Evolutionary conservation across 2,329 filamentous ascomycete species (phyloP).

Genomic region (Alternaria novae-zelandiae): DNA sequence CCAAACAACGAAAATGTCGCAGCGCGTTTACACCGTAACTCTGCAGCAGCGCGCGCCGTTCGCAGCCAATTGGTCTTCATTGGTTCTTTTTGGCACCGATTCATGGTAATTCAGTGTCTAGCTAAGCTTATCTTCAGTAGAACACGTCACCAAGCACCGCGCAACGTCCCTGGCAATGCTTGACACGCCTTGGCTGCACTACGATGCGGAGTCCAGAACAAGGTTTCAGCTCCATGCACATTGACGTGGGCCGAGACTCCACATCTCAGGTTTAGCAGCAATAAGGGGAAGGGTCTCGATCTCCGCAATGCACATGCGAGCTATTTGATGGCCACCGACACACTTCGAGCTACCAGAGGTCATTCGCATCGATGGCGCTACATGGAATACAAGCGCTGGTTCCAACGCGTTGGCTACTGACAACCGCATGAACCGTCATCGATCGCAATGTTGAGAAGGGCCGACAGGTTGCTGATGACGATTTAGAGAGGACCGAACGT

Average conservation of each 20-base stretch:
- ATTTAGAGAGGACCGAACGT: background rate
- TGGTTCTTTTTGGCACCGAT: background rate
- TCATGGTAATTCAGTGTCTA: background rate
- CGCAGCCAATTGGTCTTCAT: background rate
- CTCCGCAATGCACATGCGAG: background rate
- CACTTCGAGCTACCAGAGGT: background rate
- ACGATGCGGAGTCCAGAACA: slow-evolving; percentile 3
- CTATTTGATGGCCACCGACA: background rate
- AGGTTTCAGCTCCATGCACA: slow-evolving; percentile 21
- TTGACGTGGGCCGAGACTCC: slow-evolving; percentile 26
- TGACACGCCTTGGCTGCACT: slow-evolving; percentile 29
- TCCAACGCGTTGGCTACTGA: background rate
- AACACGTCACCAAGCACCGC: slow-evolving; percentile 37
- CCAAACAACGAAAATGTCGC: slow-evolving; percentile 6
- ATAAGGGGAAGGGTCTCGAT: slow-evolving; percentile 1
- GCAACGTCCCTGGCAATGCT: slow-evolving; percentile 25
- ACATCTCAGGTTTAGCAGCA: background rate
- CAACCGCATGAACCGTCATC: background rate
- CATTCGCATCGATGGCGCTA: background rate
- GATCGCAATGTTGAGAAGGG: background rate
- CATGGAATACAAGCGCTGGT: background rate
- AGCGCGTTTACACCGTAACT: slow-evolving; percentile 11
- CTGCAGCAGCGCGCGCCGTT: background rate
- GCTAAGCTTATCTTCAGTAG: slow-evolving; percentile 10
- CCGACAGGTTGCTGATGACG: background rate